Evolutionary conservation across 2,329 filamentous ascomycete species (phyloP).

Genomic region (Beauveria caledonica): DNA sequence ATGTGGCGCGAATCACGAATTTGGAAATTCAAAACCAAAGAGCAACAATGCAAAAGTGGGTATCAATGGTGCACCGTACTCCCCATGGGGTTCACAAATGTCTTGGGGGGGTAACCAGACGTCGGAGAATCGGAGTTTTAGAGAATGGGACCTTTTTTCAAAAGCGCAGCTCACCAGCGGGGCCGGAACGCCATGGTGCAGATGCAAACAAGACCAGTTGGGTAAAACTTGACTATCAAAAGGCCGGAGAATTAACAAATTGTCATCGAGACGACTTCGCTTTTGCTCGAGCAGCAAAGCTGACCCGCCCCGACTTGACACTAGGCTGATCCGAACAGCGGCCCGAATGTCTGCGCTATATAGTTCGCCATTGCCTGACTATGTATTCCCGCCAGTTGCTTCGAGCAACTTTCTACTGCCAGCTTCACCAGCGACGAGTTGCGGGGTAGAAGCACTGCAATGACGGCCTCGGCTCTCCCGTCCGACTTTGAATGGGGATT

Average conservation of each 20-base stretch:
- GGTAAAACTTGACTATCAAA: neutral
- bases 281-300: neutral
- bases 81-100: slow-evolving; percentile 4
- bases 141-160: neutral
- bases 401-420: neutral
- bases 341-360: neutral
- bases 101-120: neutral
- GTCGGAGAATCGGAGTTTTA: slow-evolving; percentile 10
- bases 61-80: too few species aligned
- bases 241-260: neutral
- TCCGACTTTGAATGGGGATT: slow-evolving; percentile 32
- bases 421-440: neutral
- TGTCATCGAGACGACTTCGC: neutral
- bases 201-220: neutral
- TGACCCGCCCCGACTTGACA: slow-evolving; percentile 1
- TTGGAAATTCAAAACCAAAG: too few species aligned
- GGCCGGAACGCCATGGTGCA: neutral
- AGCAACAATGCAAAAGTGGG: too few species aligned
- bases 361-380: neutral
- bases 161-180: neutral
- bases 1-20: too few species aligned
- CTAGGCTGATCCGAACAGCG: neutral
- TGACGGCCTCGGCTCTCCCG: slow-evolving; percentile 19
- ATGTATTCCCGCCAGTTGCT: neutral
- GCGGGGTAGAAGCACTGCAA: neutral